Evolutionary conservation across 306 rosid species (phyloP).

Genomic region (Rubus parviflorus): DNA sequence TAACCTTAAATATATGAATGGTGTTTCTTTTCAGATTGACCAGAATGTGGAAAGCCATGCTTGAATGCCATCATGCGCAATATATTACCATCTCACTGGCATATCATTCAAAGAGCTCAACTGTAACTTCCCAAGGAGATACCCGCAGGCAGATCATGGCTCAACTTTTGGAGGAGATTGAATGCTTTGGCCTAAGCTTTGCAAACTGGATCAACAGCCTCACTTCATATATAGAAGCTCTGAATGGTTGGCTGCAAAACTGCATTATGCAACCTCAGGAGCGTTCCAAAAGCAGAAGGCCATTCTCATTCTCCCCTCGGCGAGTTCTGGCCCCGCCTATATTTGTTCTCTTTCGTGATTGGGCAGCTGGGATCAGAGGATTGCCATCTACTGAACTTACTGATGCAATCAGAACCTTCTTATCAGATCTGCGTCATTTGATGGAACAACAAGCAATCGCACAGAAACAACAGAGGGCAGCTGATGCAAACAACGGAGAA

Average conservation of each 20-base stretch:
- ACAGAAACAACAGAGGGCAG: constrained; percentile 49
- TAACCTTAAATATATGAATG: neutral
- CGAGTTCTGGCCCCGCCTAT: constrained; percentile 78
- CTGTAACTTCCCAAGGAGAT: constrained; percentile 59
- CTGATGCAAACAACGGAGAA: constrained; percentile 39
- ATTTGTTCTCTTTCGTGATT: constrained; percentile 79
- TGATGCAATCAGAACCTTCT: constrained; percentile 61
- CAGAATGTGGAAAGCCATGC: constrained; percentile 98
- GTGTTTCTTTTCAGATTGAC: constrained; percentile 54
- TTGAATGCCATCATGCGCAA: constrained; percentile 95
- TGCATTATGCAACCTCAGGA: constrained; percentile 71
- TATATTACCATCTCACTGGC: constrained; percentile 96
- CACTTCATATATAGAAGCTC: constrained; percentile 75
- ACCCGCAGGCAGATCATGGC: constrained; percentile 47
- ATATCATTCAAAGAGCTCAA: constrained; percentile 68
- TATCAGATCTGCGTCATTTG: constrained; percentile 51
- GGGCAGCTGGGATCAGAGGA: constrained; percentile 69
- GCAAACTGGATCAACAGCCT: constrained; percentile 94
- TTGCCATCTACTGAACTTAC: constrained; percentile 78
- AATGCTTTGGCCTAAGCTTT: constrained; percentile 85
- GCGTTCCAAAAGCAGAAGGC: constrained; percentile 64
- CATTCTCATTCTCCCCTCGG: constrained; percentile 91
- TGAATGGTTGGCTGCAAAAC: constrained; percentile 83
- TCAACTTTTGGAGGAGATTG: constrained; percentile 73
- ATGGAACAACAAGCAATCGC: constrained; percentile 50